phyloP scores from a whole-genome alignment of 768 basidiomycete genomes.

The Clitopilus hobsonii region DNA sequence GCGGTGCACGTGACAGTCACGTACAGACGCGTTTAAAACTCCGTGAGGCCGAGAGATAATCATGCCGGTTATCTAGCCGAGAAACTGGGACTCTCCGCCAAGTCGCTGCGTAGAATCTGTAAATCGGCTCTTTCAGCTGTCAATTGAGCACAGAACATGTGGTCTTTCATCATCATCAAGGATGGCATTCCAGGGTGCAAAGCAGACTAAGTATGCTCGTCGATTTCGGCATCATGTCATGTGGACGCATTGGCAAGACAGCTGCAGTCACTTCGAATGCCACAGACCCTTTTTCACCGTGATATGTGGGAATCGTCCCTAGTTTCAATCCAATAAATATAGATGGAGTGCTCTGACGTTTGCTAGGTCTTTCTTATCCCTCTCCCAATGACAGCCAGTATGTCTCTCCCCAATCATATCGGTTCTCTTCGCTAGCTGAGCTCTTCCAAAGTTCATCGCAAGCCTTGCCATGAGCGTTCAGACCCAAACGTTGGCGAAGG shows the following conservation, averaged over 20 bases:
- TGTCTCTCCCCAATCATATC: background rate
- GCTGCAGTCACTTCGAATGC: background rate
- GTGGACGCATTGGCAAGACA: background rate
- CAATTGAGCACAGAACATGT: background rate
- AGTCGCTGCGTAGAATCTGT: background rate
- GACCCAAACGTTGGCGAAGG: slow-evolving; percentile 7
- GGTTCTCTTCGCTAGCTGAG: background rate
- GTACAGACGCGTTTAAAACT: slow-evolving; percentile 1
- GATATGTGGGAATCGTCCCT: background rate
- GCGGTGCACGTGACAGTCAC: background rate
- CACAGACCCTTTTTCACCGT: background rate
- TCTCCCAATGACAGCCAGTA: background rate
- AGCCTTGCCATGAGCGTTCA: background rate
- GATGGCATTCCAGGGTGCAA: background rate
- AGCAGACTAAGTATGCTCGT: background rate
- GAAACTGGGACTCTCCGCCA: background rate
- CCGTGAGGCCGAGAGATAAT: background rate
- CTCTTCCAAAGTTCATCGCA: background rate
- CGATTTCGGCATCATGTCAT: background rate
- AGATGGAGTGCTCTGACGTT: background rate
- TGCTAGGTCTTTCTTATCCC: background rate
- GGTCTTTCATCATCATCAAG: background rate
- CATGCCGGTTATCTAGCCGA: background rate
- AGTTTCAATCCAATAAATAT: background rate
- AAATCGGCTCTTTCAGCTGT: slow-evolving; percentile 1